Evolutionary conservation across 148 eudicot species (phyloP).

Genomic region (Spergularia marina): DNA sequence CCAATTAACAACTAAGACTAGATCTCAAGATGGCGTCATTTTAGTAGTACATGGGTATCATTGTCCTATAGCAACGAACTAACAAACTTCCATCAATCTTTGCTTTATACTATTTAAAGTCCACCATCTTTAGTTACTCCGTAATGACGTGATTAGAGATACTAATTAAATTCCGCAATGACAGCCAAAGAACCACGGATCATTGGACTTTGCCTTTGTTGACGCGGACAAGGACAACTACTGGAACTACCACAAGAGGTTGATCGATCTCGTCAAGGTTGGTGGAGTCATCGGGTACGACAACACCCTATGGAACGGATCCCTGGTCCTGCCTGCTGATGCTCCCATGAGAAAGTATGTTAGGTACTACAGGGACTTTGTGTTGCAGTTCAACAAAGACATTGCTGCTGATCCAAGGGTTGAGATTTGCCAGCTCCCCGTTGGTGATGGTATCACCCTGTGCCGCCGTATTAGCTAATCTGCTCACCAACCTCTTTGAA

Average conservation of each 20-base stretch:
- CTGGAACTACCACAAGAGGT: slow-evolving; percentile 62
- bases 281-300: slow-evolving; percentile 74
- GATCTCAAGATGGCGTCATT: not conserved
- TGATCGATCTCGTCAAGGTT: slow-evolving; percentile 56
- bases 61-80: not conserved
- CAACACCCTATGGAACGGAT: slow-evolving; percentile 80
- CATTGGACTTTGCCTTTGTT: slow-evolving; percentile 60
- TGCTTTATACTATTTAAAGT: not conserved
- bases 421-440: slow-evolving; percentile 70
- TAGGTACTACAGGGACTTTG: slow-evolving; percentile 61
- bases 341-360: slow-evolving; percentile 70
- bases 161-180: not conserved
- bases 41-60: too few species aligned
- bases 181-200: slow-evolving; percentile 56
- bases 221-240: slow-evolving; percentile 81
- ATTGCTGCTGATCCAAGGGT: slow-evolving; percentile 62
- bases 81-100: not conserved
- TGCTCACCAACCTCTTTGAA: not conserved
- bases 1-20: not conserved
- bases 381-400: slow-evolving; percentile 62
- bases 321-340: slow-evolving; percentile 57
- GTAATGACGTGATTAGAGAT: not conserved
- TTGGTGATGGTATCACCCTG: slow-evolving; percentile 67
- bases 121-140: not conserved
- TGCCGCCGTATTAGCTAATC: slow-evolving; percentile 58